phyloP scores from a whole-genome alignment of 768 basidiomycete genomes.

The Termitomyces sp. region DNA sequence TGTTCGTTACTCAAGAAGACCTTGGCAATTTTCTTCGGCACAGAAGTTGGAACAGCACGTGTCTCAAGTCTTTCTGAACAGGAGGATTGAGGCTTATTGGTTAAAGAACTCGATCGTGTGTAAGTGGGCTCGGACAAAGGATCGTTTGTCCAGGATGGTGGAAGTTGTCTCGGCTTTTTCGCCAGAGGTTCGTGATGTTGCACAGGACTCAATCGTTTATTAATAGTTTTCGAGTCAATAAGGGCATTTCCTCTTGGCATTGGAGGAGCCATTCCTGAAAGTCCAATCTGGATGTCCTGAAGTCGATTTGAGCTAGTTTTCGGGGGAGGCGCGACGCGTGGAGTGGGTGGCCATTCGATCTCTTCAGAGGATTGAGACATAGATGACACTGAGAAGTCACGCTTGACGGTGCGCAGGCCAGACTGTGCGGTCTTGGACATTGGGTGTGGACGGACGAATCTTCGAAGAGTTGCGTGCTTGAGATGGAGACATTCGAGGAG shows the following conservation, averaged over 20 bases:
- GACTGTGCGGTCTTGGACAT: slow-evolving; percentile 40
- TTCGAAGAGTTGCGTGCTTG: neutral
- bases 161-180: slow-evolving; percentile 56
- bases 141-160: slow-evolving; percentile 40
- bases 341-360: slow-evolving; percentile 39
- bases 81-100: slow-evolving; percentile 4
- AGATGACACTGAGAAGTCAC: slow-evolving; percentile 52
- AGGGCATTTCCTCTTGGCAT: slow-evolving; percentile 20
- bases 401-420: slow-evolving; percentile 52
- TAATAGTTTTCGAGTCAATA: slow-evolving; percentile 22
- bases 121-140: slow-evolving; percentile 27
- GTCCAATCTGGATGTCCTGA: slow-evolving; percentile 53
- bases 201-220: slow-evolving; percentile 32
- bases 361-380: slow-evolving; percentile 34
- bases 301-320: slow-evolving; percentile 25
- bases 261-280: slow-evolving; percentile 24
- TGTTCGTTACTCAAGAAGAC: slow-evolving; percentile 84
- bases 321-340: slow-evolving; percentile 11
- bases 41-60: slow-evolving; percentile 7
- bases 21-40: slow-evolving; percentile 27
- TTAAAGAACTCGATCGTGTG: slow-evolving; percentile 1
- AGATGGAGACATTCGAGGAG: neutral
- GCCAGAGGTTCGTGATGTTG: slow-evolving; percentile 21
- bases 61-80: slow-evolving; percentile 5
- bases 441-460: neutral